phyloP scores from a whole-genome alignment of 495 filamentous ascomycete genomes.

The Chaetomium cochliodes region DNA sequence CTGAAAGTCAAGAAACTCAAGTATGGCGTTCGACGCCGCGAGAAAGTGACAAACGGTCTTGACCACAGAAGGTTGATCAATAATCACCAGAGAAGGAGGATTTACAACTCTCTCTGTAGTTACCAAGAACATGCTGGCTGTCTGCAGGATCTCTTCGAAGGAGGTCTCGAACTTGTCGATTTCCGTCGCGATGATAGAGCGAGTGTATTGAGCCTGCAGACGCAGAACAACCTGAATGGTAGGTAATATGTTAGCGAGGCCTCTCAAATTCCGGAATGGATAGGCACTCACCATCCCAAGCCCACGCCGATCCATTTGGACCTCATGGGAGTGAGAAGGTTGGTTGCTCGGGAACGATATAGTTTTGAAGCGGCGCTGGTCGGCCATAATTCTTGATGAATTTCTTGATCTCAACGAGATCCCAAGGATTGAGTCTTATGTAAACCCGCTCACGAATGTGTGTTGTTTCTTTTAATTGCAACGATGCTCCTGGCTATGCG shows the following conservation, averaged over 20 bases:
- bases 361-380: too few relatives aligned
- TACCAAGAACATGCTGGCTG: conserved; percentile 15
- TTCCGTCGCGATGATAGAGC: conserved; percentile 7
- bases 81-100: conserved; percentile 13
- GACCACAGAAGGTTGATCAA: conserved; percentile 14
- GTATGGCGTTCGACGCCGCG: conserved; percentile 20
- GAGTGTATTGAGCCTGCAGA: conserved; percentile 12
- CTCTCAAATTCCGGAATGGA: background rate
- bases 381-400: background rate
- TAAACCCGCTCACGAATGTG: too few relatives aligned
- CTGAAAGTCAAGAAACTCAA: conserved; percentile 19
- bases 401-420: too few relatives aligned
- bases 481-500: too few relatives aligned
- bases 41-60: conserved; percentile 16
- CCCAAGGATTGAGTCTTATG: too few relatives aligned
- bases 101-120: conserved; percentile 3
- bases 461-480: too few relatives aligned
- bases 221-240: conserved; percentile 6
- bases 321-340: background rate
- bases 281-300: background rate
- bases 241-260: background rate
- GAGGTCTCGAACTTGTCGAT: conserved; percentile 20
- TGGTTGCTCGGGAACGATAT: background rate
- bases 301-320: background rate
- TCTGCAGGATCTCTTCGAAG: conserved; percentile 19